Conservation (phyloP, 192 early-diverging fungal genomes). For the Mortierella alpina region DNA sequence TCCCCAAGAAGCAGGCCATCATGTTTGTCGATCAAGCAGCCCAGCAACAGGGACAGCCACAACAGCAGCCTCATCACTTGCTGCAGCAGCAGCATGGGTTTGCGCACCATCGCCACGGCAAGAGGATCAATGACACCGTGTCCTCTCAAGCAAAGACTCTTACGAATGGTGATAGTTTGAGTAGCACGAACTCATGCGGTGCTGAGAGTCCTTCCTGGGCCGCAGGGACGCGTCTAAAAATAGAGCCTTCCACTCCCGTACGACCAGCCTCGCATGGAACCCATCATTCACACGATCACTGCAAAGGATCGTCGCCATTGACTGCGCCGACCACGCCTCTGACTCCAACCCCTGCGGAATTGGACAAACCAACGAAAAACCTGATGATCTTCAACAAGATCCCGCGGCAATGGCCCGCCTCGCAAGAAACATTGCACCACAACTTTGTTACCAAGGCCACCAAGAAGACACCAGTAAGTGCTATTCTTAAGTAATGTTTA, state of each 20-base stretch:
- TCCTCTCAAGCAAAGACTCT: neutral
- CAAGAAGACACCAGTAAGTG: conserved; percentile 38
- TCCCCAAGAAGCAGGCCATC: conserved; percentile 11
- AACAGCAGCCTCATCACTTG: neutral
- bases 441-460: conserved; percentile 21
- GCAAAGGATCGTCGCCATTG: conserved; percentile 18
- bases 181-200: conserved; percentile 18
- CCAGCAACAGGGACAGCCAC: neutral
- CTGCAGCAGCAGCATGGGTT: too few relatives aligned
- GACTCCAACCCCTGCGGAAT: conserved; percentile 32
- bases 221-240: conserved; percentile 21
- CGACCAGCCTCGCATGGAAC: conserved; percentile 1
- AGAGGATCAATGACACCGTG: neutral
- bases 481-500: neutral
- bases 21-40: conserved; percentile 11
- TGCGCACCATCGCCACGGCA: neutral
- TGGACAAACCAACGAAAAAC: conserved; percentile 47
- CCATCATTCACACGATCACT: neutral
- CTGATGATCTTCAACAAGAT: conserved; percentile 53
- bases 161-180: conserved; percentile 4
- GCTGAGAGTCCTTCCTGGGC: conserved; percentile 23
- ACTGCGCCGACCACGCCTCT: conserved; percentile 19
- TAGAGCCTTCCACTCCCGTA: conserved; percentile 32
- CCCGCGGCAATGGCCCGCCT: conserved; percentile 49
- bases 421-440: conserved; percentile 46